Evolutionary conservation across 768 basidiomycete species (phyloP).

Genomic region (Tylopilus sp.): DNA sequence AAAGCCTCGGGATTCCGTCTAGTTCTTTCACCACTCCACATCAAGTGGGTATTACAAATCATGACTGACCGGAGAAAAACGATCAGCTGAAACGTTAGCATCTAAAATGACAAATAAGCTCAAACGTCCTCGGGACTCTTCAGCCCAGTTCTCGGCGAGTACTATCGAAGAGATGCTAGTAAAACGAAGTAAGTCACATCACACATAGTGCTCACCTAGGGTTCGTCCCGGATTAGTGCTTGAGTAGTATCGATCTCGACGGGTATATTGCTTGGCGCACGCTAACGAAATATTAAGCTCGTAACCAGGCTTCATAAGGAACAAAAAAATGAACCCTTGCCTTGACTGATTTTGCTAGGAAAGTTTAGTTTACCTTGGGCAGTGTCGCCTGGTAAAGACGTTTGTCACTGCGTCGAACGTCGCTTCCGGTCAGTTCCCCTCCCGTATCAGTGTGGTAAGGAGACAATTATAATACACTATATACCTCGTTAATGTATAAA

Average conservation of each 20-base stretch:
- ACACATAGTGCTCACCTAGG: not conserved
- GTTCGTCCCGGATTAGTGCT: not conserved
- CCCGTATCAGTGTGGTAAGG: slow-evolving; percentile 55
- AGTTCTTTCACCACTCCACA: not conserved
- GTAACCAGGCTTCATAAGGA: too few species aligned
- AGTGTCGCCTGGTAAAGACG: slow-evolving; percentile 4
- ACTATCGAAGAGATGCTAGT: not conserved
- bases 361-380: slow-evolving; percentile 3
- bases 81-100: not conserved
- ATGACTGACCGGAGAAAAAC: not conserved
- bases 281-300: slow-evolving; percentile 5
- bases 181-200: not conserved
- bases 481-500: not conserved
- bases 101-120: not conserved
- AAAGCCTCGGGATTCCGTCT: too few species aligned
- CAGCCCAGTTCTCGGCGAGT: not conserved
- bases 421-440: slow-evolving; percentile 36
- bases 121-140: not conserved
- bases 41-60: not conserved
- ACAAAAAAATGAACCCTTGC: not conserved
- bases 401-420: not conserved
- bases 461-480: slow-evolving; percentile 59
- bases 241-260: not conserved
- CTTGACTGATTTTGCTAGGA: slow-evolving; percentile 1
- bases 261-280: slow-evolving; percentile 32